Evolutionary conservation across 2,329 filamentous ascomycete species (phyloP).

Genomic region (Venturia nashicola): DNA sequence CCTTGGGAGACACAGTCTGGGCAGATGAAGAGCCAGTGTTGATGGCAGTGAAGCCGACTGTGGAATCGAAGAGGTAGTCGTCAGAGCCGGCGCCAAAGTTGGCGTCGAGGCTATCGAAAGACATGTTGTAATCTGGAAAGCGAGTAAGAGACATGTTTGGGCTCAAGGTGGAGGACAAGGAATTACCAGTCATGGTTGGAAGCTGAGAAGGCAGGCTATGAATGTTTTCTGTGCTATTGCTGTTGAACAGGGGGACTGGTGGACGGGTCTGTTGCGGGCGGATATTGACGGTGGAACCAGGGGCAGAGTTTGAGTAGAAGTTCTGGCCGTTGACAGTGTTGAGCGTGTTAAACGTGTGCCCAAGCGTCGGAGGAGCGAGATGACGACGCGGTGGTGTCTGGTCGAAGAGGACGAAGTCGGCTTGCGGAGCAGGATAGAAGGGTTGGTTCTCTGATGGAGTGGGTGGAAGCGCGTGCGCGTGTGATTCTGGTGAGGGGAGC

Average conservation of each 20-base stretch:
- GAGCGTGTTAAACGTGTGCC: constrained; percentile 45
- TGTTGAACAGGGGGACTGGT: constrained; percentile 59
- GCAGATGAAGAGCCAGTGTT: constrained; percentile 28
- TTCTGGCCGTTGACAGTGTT: constrained; percentile 37
- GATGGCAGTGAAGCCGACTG: constrained; percentile 28
- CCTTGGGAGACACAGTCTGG: constrained; percentile 69
- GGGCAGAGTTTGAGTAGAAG: constrained; percentile 57
- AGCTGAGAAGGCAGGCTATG: constrained; percentile 30
- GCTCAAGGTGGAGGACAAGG: constrained; percentile 9
- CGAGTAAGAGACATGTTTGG: constrained; percentile 12
- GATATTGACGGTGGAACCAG: constrained; percentile 46
- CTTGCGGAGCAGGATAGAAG: constrained; percentile 35
- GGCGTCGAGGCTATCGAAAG: constrained; percentile 34
- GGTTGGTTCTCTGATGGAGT: constrained; percentile 20
- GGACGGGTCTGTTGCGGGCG: constrained; percentile 47
- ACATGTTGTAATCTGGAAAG: constrained; percentile 31
- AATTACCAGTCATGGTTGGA: constrained; percentile 46
- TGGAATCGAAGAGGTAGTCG: constrained; percentile 27
- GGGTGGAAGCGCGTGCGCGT: constrained; percentile 34
- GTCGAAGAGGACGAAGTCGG: constrained; percentile 69
- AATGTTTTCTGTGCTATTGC: constrained; percentile 43
- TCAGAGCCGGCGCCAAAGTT: constrained; percentile 24
- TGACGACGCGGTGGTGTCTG: constrained; percentile 38
- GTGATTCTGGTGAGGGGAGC: constrained; percentile 54
- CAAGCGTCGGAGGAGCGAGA: constrained; percentile 41